Conservation (phyloP, 352 stramenopile genomes). For the Phytophthora pluvialis region DNA sequence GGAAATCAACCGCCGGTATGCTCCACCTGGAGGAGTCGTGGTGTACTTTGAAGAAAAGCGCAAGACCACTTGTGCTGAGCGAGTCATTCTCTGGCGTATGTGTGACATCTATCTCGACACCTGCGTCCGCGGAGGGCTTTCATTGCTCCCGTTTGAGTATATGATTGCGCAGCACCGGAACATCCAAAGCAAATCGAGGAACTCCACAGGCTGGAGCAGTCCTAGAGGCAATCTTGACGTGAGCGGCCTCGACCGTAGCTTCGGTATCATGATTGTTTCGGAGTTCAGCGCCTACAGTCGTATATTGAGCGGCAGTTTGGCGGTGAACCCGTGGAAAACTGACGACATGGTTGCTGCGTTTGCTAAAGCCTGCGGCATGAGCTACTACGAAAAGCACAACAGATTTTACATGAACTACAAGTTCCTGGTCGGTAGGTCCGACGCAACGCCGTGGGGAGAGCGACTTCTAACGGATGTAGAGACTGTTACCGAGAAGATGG, state of each 20-base stretch:
- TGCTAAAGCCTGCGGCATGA: conserved; percentile 73
- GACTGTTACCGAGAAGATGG: conserved; percentile 55
- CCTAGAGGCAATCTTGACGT: conserved; percentile 26
- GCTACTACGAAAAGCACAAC: conserved; percentile 78
- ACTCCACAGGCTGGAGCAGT: conserved; percentile 35
- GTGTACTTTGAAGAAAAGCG: conserved; percentile 76
- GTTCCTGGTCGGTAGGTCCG: conserved; percentile 86
- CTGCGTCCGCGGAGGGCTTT: conserved; percentile 69
- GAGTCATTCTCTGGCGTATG: conserved; percentile 72
- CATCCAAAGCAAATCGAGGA: conserved; percentile 42
- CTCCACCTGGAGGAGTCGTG: conserved; percentile 55
- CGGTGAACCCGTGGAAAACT: conserved; percentile 98
- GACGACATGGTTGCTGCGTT: conserved; percentile 83
- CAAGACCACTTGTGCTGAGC: conserved; percentile 71
- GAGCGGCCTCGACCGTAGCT: conserved; percentile 40
- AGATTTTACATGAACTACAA: conserved; percentile 80
- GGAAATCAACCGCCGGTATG: conserved; percentile 92
- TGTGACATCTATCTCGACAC: conserved; percentile 79
- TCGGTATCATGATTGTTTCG: conserved; percentile 94
- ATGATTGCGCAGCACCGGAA: conserved; percentile 71
- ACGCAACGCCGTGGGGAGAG: conserved; percentile 91
- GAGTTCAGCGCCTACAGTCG: conserved; percentile 97
- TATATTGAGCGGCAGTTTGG: conserved; percentile 96
- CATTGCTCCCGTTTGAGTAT: conserved; percentile 81
- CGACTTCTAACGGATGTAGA: conserved; percentile 96